These are phyloP conservation scores for Fraxinus angustifolia DNA, from an alignment of 305 asterid genomes.

Conservation along the genomic window DNA sequence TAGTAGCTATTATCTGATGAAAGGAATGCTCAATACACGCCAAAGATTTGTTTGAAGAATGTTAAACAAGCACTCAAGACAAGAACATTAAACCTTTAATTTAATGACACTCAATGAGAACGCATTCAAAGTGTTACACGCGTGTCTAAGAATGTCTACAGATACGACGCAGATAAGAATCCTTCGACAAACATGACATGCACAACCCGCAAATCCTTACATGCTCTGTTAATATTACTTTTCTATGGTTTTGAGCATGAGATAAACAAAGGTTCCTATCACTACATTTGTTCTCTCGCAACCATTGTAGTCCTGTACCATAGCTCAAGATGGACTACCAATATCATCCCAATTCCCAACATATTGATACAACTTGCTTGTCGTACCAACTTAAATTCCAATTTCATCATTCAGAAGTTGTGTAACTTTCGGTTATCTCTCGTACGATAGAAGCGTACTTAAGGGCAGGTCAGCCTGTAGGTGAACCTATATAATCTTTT, in stretches of 20 bases:
- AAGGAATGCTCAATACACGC: not conserved
- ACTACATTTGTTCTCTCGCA: not conserved
- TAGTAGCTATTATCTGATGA: not conserved
- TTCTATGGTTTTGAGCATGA: constrained; percentile 7
- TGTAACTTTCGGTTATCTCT: not conserved
- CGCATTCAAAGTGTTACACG: not conserved
- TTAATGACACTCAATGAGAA: not conserved
- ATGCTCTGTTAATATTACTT: not conserved
- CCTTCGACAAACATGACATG: not conserved
- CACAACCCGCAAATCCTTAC: not conserved
- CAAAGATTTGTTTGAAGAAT: not conserved
- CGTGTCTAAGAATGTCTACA: not conserved
- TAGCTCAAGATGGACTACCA: not conserved
- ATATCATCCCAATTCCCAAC: not conserved
- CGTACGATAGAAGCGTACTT: not conserved
- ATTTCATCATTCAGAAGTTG: not conserved
- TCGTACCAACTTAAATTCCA: not conserved
- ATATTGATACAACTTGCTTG: not conserved
- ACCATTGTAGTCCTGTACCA: constrained; percentile 1
- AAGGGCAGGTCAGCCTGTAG: not conserved
- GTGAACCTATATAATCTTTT: not conserved
- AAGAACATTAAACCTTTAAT: not conserved
- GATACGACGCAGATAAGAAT: constrained; percentile 4
- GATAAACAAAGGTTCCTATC: constrained; percentile 7
- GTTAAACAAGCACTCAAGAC: not conserved